Evolutionary conservation across 306 rosid species (phyloP).

Genomic region (Quercus bicolor): DNA sequence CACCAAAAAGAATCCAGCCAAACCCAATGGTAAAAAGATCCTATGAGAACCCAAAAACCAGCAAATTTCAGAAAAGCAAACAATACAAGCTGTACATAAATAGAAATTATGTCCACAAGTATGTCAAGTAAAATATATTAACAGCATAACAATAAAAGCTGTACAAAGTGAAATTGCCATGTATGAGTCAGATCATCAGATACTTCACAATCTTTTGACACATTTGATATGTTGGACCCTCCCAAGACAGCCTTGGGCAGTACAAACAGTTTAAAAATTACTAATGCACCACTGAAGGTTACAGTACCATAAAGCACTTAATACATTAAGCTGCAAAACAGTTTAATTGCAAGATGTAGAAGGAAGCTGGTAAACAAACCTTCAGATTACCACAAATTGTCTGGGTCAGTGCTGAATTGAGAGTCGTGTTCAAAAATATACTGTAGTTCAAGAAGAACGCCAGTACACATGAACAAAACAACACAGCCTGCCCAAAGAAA

Average conservation of each 20-base stretch:
- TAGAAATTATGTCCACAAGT: neutral
- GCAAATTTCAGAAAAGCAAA: neutral
- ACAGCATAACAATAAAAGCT: neutral
- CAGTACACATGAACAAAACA: slow-evolving; percentile 73
- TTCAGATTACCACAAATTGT: slow-evolving; percentile 94
- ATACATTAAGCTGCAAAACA: neutral
- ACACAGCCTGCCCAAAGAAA: slow-evolving; percentile 52
- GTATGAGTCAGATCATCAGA: neutral
- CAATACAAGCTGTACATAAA: too few species aligned
- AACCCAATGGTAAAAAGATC: slow-evolving; percentile 87
- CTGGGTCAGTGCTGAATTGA: slow-evolving; percentile 87
- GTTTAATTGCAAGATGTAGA: neutral
- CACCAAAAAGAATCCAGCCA: slow-evolving; percentile 91
- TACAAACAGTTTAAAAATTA: neutral
- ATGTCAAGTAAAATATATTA: neutral
- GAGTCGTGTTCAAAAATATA: slow-evolving; percentile 88
- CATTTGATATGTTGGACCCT: neutral
- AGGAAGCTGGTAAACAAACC: slow-evolving; percentile 46
- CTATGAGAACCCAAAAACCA: slow-evolving; percentile 20
- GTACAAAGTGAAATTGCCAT: neutral
- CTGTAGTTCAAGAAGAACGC: slow-evolving; percentile 95
- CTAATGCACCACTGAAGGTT: neutral
- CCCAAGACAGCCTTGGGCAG: neutral
- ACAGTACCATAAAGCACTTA: neutral
- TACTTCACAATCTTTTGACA: neutral